Base-by-base conservation (phyloP, 2,329 filamentous ascomycete species). In the Pseudogymnoascus sp. region DNA sequence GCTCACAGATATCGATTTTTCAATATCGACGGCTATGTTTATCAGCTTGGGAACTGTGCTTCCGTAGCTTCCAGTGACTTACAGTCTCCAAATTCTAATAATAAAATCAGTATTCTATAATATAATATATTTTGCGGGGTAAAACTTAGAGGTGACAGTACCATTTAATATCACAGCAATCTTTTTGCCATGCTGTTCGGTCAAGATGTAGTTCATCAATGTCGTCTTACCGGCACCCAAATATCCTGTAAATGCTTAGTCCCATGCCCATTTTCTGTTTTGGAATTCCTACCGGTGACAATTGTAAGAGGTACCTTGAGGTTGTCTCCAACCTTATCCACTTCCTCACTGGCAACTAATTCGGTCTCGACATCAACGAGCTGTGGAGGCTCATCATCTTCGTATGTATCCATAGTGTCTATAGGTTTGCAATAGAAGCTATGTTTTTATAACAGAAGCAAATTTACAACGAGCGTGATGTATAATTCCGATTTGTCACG, bases 151-250 rank as follows among this genome's bases (percentile, higher is more conserved):
- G 13, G 21, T 60, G 35, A 29, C 64, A 80, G 48, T 65, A 78
- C 90, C 92, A 74, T 99, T 99, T 78, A 99, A 84, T 62, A 99
- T 97, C 12, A 99, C 94, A 9, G 94, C 94, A 73, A 99, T 94
- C 71, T 92, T 96, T 80, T 97, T 97, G 74, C 93, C 93, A 80
- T 99, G 94, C 64, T 93, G 87, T 63, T 92, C 92, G 29, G 89
- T 96, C 60, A 99, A 79, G 65, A 99, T 97, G 74, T 97, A 96
- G 74, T 99, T 97, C 63, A 99, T 79, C 31, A 97, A 76, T 0
- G 93, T 97, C 0, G 93, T 97, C 76, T 99, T 99, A 15, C 94
- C 94, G 7, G 94, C 91, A 15, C 94, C 94, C 3, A 99, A 82
- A 71, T 99, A 99, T 3, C 94, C 91, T 94, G 65, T 27, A 36